Evolutionary conservation across 805 yeast genomes (phyloP).

Genomic region (Wickerhamiella sorbophila): DNA sequence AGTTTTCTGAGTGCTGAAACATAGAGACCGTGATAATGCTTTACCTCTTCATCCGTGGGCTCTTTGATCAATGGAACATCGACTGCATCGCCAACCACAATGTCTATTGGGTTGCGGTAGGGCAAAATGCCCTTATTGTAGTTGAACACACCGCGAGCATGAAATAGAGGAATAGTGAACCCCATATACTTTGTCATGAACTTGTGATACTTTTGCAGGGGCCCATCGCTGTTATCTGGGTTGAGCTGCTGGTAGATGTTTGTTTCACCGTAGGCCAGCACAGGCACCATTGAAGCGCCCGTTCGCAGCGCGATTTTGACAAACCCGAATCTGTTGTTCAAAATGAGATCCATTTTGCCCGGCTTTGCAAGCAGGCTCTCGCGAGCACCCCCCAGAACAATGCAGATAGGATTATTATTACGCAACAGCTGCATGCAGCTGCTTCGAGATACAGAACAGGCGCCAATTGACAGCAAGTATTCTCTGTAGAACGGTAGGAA

Average conservation of each 20-base stretch:
- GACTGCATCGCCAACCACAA: constrained; percentile 38
- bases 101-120: constrained; percentile 60
- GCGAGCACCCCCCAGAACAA: constrained; percentile 93
- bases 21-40: constrained; percentile 56
- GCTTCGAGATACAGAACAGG: constrained; percentile 65
- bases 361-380: constrained; percentile 63
- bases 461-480: constrained; percentile 64
- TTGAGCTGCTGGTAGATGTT: constrained; percentile 37
- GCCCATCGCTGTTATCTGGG: constrained; percentile 31
- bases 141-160: constrained; percentile 84
- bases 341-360: constrained; percentile 47
- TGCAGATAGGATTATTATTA: constrained; percentile 61
- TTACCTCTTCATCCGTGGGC: constrained; percentile 10
- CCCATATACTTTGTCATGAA: constrained; percentile 60
- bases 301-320: constrained; percentile 70
- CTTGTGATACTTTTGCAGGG: constrained; percentile 44
- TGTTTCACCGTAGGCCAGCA: constrained; percentile 83
- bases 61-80: constrained; percentile 17
- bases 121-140: constrained; percentile 88
- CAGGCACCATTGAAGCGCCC: constrained; percentile 77
- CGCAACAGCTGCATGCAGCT: constrained; percentile 53
- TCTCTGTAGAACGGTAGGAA: constrained; percentile 79
- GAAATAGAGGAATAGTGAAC: constrained; percentile 81
- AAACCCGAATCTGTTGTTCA: constrained; percentile 74
- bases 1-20: constrained; percentile 46